phyloP scores from a whole-genome alignment of 169 alveolate species.

The Perkinsus marinus region DNA sequence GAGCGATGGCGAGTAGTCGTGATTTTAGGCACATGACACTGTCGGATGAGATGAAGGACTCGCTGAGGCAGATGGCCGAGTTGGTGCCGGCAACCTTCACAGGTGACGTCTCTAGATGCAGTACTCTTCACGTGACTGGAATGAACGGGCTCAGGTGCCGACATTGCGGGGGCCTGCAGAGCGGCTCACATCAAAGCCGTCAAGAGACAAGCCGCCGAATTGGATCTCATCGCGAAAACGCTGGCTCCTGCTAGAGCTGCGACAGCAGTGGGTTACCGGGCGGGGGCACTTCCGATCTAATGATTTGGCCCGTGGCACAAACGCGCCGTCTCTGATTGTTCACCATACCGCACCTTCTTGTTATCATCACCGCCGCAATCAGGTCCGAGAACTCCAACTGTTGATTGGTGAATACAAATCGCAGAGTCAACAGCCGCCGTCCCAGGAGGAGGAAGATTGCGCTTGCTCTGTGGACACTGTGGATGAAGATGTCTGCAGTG shows the following conservation, averaged over 20 bases:
- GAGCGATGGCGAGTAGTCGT: not conserved
- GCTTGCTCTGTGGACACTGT: not conserved
- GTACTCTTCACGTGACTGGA: too few relatives aligned
- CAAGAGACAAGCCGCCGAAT: not conserved
- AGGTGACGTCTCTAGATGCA: too few relatives aligned
- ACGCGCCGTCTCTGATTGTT: not conserved
- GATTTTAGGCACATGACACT: not conserved
- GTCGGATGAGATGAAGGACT: not conserved
- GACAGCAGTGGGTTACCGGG: not conserved
- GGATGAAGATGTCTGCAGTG: not conserved
- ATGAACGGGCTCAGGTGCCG: not conserved
- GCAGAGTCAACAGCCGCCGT: not conserved
- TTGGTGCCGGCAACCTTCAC: not conserved
- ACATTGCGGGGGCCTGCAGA: not conserved
- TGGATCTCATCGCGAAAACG: not conserved
- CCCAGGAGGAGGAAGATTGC: not conserved
- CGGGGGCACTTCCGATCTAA: too few relatives aligned
- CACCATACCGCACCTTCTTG: too few relatives aligned
- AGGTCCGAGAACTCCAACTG: not conserved
- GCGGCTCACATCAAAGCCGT: not conserved
- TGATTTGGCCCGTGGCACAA: not conserved
- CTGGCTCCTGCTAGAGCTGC: not conserved
- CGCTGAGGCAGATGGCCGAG: not conserved
- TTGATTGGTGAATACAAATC: not conserved
- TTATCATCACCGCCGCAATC: too few relatives aligned